Conservation (phyloP, 106 monocot species). For the Ottelia alismoides region DNA sequence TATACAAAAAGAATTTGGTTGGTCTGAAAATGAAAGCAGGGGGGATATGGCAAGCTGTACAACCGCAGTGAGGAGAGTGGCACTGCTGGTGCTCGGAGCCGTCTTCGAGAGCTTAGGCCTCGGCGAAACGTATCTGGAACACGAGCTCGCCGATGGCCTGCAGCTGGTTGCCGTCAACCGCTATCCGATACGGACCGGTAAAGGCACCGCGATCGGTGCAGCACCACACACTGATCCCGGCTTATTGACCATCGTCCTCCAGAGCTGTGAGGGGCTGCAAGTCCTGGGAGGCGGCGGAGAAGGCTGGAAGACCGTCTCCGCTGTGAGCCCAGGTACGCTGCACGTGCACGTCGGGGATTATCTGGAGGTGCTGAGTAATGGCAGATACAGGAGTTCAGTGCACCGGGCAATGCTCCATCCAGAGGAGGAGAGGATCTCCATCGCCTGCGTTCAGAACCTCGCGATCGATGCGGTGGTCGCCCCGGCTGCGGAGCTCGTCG, state of each 20-base stretch:
- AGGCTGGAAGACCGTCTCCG: conserved; percentile 53
- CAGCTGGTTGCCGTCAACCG: no score
- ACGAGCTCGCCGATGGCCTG: conserved; percentile 20
- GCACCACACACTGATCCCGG: conserved; percentile 84
- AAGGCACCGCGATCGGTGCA: conserved; percentile 32
- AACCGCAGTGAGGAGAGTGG: conserved; percentile 41
- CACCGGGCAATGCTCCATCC: conserved; percentile 39
- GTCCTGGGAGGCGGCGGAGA: conserved; percentile 54
- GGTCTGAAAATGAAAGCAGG: no score
- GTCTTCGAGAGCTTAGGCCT: conserved; percentile 49
- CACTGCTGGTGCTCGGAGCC: conserved; percentile 32
- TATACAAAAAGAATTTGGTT: no score
- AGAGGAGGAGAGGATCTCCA: conserved; percentile 46
- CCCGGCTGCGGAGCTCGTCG: conserved; percentile 14
- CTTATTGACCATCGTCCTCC: conserved; percentile 72
- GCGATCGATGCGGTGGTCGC: conserved; percentile 33
- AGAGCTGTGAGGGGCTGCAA: conserved; percentile 46
- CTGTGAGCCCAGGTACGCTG: conserved; percentile 36
- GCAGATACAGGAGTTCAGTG: conserved; percentile 53
- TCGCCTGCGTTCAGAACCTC: conserved; percentile 75
- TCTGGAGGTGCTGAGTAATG: conserved; percentile 73
- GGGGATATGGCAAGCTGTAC: conserved; percentile 55
- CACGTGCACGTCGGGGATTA: conserved; percentile 82
- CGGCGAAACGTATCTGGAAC: conserved; percentile 35
- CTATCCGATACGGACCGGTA: conserved; percentile 57